Evolutionary conservation across 2,329 filamentous ascomycete genomes (phyloP).

Genomic region (Colletotrichum spinosum): DNA sequence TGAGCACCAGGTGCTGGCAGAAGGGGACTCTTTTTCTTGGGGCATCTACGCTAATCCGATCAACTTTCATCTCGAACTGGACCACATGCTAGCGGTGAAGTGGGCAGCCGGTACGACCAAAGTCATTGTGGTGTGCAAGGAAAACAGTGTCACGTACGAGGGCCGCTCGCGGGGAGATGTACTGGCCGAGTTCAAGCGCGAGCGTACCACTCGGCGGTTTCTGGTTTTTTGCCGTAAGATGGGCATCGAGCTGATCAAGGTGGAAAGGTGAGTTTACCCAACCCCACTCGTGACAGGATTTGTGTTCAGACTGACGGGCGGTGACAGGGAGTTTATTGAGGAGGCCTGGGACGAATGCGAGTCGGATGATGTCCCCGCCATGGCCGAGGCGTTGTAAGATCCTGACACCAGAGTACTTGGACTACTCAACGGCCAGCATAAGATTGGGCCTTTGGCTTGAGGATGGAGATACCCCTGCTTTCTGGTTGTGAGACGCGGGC

Average conservation of each 20-base stretch:
- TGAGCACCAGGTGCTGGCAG: conserved; percentile 66
- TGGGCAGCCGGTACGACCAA: conserved; percentile 57
- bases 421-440: background rate
- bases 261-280: conserved; percentile 51
- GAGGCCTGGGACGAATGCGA: conserved; percentile 54
- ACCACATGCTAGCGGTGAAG: conserved; percentile 58
- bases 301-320: no score
- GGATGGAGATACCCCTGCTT: background rate
- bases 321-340: conserved; percentile 45
- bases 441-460: background rate
- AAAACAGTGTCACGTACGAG: conserved; percentile 45
- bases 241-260: conserved; percentile 54
- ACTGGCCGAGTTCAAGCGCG: conserved; percentile 63
- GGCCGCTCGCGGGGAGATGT: conserved; percentile 57
- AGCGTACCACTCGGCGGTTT: conserved; percentile 65
- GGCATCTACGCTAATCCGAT: conserved; percentile 61
- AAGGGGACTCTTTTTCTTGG: conserved; percentile 58
- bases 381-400: conserved; percentile 27
- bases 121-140: conserved; percentile 53
- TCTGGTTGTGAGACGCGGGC: background rate
- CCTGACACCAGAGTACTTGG: background rate
- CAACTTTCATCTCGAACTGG: conserved; percentile 61
- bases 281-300: no score
- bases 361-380: conserved; percentile 30
- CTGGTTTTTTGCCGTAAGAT: conserved; percentile 59